phyloP scores from a whole-genome alignment of 2,329 filamentous ascomycete genomes.

The Fusarium sp. region DNA sequence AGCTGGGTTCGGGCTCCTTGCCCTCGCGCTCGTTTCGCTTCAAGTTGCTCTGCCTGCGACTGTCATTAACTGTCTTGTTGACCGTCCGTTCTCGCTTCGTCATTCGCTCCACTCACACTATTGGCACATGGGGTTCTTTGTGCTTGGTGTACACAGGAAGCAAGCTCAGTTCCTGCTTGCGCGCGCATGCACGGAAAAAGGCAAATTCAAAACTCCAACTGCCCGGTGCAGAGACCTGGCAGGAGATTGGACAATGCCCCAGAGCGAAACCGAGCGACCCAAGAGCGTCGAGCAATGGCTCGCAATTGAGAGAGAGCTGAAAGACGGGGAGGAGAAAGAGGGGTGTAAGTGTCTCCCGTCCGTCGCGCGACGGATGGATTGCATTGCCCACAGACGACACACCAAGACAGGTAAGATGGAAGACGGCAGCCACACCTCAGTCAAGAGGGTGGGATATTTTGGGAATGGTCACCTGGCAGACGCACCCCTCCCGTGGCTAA shows the following conservation, averaged over 20 bases:
- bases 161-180: constrained; percentile 7
- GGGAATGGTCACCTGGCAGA: constrained; percentile 36
- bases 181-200: neutral
- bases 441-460: constrained; percentile 42
- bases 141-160: constrained; percentile 29
- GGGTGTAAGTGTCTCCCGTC: constrained; percentile 13
- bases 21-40: neutral
- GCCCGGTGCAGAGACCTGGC: neutral
- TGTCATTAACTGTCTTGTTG: constrained; percentile 5
- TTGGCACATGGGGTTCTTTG: constrained; percentile 9
- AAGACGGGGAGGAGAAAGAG: constrained; percentile 4
- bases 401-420: neutral
- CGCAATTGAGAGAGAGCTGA: constrained; percentile 20
- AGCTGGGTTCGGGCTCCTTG: constrained; percentile 16
- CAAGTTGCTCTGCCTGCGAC: constrained; percentile 8
- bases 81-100: constrained; percentile 2
- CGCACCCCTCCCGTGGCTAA: constrained; percentile 34
- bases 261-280: neutral
- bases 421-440: constrained; percentile 27
- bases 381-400: constrained; percentile 12
- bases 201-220: constrained; percentile 12
- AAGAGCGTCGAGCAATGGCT: constrained; percentile 15
- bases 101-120: constrained; percentile 22
- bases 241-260: constrained; percentile 11
- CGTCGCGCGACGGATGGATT: constrained; percentile 27